Evolutionary conservation across 2,329 filamentous ascomycete species (phyloP), one percentile per base, ranked within the genome.

Genomic region (Talaromyces marneffei): DNA sequence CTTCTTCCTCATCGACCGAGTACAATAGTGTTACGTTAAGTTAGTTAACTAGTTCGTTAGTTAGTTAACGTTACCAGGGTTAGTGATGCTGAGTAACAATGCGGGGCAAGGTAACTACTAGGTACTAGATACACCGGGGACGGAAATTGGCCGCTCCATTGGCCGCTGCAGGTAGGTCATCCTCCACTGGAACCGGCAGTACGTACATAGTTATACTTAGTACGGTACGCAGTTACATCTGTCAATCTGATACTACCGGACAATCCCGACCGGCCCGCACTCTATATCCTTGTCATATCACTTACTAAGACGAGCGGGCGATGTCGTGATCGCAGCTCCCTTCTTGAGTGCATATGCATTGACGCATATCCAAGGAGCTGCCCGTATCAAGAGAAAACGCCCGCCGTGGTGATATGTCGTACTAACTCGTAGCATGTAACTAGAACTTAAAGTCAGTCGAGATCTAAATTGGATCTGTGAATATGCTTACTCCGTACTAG

Each of bases 271-370:
- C 44, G 44, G 44, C 7, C 44, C 44, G 44, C 44, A n/a, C 42
- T 46, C 42, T 14, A 25, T 14, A 25, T 46, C 8, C 42, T 46
- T 2, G 37, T 14, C 37, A 46, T 29, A 7, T 12, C 14, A 29
- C 44, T 5, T 40, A 40, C 16, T 40, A 55, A 23, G n/a, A n/a
- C 20, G n/a, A 39, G 37, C 55, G 55, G 39, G 27, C 40, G 29
- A 57, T 48, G 55, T 48, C 55, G 55, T 57, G 55, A 57, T 57
- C 54, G 54, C 25, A 42, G 27, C 16, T 35, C 54, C 54, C 23
- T 14, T 56, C 20, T 56, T 18, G 37, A 29, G 53, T 37, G 29
- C n/a, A n/a, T n/a, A n/a, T n/a, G 29, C n/a, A 37, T 31, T 33
- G 25, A 16, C 52, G 5, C 14, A 20, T 27, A 10, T 55, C 18